Percentiles rank a stretch among this genome's conserved stretches.
Evolutionary conservation across 2,329 filamentous ascomycete species (phyloP).

Genomic region (Phaeosphaeria sp.): DNA sequence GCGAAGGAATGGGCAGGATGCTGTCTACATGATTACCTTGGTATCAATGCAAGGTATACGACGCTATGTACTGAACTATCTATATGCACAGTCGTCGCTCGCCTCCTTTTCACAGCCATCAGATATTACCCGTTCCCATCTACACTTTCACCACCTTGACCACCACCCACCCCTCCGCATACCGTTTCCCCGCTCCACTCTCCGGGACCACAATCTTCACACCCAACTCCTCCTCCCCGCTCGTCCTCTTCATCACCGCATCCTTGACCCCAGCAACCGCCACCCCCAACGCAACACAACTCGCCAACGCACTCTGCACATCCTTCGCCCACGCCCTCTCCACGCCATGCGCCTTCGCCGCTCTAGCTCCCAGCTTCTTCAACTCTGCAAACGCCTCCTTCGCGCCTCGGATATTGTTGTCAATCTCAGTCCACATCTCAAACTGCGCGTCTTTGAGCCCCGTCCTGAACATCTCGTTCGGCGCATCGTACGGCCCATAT

Average conservation of each 20-base stretch:
- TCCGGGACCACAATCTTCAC: constrained; percentile 47
- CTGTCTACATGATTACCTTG: not conserved
- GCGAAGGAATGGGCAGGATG: not conserved
- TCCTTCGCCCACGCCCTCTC: constrained; percentile 48
- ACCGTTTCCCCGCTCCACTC: constrained; percentile 48
- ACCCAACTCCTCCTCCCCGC: constrained; percentile 8
- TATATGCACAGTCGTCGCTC: not conserved
- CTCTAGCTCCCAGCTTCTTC: constrained; percentile 45
- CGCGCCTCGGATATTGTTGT: constrained; percentile 39
- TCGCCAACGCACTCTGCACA: constrained; percentile 35
- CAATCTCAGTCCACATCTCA: constrained; percentile 34
- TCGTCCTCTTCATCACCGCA: constrained; percentile 9
- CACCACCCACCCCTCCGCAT: constrained; percentile 56
- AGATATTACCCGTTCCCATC: not conserved
- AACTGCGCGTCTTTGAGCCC: constrained; percentile 15
- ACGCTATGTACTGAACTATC: not conserved
- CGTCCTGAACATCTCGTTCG: not conserved
- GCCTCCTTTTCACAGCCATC: not conserved
- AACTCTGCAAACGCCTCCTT: constrained; percentile 44
- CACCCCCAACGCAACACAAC: constrained; percentile 43
- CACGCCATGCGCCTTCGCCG: constrained; percentile 46
- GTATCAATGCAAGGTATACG: not conserved
- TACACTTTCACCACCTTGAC: constrained; percentile 45
- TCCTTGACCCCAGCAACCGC: constrained; percentile 33
- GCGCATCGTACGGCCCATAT: constrained; percentile 36